Evolutionary conservation across 192 early-diverging fungal species (phyloP).

Genomic region (Gryganskiella cystojenkinii): DNA sequence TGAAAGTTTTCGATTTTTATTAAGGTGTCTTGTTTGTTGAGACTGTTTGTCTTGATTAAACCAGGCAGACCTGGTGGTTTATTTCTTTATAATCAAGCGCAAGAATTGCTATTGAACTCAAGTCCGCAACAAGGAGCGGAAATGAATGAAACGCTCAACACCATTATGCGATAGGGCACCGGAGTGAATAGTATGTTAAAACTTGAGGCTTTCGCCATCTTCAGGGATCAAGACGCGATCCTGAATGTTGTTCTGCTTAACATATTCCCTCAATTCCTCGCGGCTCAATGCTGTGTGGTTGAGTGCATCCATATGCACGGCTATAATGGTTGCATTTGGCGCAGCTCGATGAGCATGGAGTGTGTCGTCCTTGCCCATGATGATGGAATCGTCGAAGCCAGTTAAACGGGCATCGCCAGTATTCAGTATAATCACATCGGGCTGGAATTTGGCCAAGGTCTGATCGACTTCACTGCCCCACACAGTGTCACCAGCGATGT

Average conservation of each 20-base stretch:
- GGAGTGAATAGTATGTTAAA: no score
- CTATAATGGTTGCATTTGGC: slow-evolving; percentile 12
- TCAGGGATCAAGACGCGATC: slow-evolving; percentile 9
- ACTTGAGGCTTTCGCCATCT: slow-evolving; percentile 2
- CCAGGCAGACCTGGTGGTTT: no score
- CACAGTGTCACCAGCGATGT: slow-evolving; percentile 12
- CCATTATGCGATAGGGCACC: no score
- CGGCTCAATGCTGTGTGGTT: slow-evolving; percentile 10
- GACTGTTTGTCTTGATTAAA: no score
- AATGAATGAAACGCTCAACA: no score
- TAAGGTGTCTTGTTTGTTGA: no score
- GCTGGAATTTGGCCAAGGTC: slow-evolving; percentile 15
- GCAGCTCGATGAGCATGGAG: slow-evolving; percentile 12
- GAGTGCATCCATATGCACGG: slow-evolving; percentile 13
- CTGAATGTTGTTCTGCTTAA: slow-evolving; percentile 7
- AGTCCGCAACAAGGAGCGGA: no score
- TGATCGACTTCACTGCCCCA: slow-evolving; percentile 5
- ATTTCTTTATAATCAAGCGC: no score
- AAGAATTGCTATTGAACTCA: no score
- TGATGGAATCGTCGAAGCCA: background rate
- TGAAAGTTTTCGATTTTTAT: no score
- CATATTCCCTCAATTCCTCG: slow-evolving; percentile 5
- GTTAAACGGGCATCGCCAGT: slow-evolving; percentile 7
- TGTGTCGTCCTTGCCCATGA: slow-evolving; percentile 20
- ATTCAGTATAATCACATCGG: slow-evolving; percentile 17